Evolutionary conservation across 116 monocot genomes (phyloP).

Genomic region (Iris pallida): DNA sequence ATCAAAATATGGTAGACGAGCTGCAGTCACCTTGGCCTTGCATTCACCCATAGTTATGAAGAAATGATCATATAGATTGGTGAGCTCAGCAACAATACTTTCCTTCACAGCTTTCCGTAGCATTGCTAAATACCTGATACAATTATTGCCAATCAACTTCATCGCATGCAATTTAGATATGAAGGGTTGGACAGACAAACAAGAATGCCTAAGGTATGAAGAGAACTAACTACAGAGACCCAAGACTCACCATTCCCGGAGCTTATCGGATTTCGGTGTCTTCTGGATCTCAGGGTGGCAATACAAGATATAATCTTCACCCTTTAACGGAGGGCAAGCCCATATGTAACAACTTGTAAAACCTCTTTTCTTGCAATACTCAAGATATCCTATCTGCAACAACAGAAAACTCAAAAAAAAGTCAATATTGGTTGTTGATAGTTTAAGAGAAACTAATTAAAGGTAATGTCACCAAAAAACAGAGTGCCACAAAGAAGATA

Average conservation of each 20-base stretch:
- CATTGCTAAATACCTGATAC: conserved; percentile 81
- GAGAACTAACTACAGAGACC: not conserved
- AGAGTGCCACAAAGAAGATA: not conserved
- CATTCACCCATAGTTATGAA: conserved; percentile 62
- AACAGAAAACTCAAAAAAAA: not conserved
- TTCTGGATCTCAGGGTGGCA: conserved; percentile 99
- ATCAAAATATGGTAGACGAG: conserved; percentile 93
- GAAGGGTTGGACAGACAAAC: not conserved
- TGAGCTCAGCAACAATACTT: conserved; percentile 72
- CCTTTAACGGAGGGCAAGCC: conserved; percentile 97
- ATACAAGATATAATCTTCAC: conserved; percentile 99
- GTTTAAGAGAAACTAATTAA: not conserved
- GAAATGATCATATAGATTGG: conserved; percentile 90
- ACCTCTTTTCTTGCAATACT: conserved; percentile 92
- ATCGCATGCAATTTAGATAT: not conserved
- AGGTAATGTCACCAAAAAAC: not conserved
- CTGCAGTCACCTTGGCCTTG: conserved; percentile 86
- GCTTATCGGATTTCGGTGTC: conserved; percentile 96
- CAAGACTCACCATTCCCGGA: conserved; percentile 70
- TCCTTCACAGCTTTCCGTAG: conserved; percentile 80
- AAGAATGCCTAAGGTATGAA: not conserved
- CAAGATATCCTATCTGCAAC: conserved; percentile 90
- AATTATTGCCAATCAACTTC: not conserved
- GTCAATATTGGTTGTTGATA: conserved; percentile 1
- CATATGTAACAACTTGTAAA: conserved; percentile 99